Conservation (phyloP, 768 basidiomycete genomes). For the Boletus reticulatus region DNA sequence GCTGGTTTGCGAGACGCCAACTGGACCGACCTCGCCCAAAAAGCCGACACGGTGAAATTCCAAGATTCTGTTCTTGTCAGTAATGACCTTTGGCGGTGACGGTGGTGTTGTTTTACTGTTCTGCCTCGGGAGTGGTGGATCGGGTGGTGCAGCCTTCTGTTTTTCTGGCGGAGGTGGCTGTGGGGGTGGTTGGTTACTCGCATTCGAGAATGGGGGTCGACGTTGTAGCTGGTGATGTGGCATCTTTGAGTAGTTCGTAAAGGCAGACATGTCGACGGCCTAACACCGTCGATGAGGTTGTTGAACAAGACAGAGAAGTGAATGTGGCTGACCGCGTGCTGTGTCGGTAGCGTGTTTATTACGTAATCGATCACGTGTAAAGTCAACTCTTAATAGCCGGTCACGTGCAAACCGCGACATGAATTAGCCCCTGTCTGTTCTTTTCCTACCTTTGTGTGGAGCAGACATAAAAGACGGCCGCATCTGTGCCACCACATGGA, state of each 20-base stretch:
- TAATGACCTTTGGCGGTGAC: constrained; percentile 75
- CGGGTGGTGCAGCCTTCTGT: constrained; percentile 40
- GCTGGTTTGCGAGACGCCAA: neutral
- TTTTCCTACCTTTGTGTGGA: neutral
- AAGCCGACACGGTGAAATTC: constrained; percentile 76
- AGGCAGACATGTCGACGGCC: constrained; percentile 41
- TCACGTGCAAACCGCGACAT: constrained; percentile 21
- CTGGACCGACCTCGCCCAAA: constrained; percentile 71
- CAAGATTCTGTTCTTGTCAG: constrained; percentile 54
- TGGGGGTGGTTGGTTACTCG: constrained; percentile 35
- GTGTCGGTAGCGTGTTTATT: constrained; percentile 27
- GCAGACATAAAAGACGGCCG: neutral
- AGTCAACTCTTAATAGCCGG: constrained; percentile 14
- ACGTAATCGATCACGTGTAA: constrained; percentile 30
- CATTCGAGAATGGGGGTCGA: constrained; percentile 44
- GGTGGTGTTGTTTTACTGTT: constrained; percentile 81
- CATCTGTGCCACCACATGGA: no score
- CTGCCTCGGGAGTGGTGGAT: constrained; percentile 76
- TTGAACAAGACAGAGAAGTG: neutral
- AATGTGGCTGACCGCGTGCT: constrained; percentile 19
- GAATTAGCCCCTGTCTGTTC: constrained; percentile 12
- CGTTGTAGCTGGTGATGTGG: constrained; percentile 32
- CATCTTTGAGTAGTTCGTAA: constrained; percentile 36
- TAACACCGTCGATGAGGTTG: constrained; percentile 39
- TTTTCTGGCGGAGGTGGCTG: constrained; percentile 35